Evolutionary conservation across 2,329 filamentous ascomycete species (phyloP), one percentile per base, ranked within the genome.

Genomic region (Neopestalotiopsis sp.): DNA sequence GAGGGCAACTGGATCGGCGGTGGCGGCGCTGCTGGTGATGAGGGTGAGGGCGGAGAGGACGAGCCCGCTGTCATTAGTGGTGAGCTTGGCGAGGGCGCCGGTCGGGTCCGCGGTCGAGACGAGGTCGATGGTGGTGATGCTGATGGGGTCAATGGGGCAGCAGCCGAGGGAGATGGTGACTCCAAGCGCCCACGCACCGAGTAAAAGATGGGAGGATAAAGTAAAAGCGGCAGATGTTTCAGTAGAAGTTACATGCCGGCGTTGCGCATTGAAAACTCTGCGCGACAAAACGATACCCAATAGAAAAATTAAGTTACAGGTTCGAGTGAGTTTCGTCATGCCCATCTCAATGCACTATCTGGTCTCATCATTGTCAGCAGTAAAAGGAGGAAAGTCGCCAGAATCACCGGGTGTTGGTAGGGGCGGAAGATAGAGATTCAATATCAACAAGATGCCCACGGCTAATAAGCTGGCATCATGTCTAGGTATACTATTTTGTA

Each of bases 1-100:
- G 87, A 94, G 9, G 94, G 94, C 2, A 94, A 95, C 76, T 95
- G 92, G 88, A 91, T 92, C 71, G 88, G 83, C 6, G 81, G 77
- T 9, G 84, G 74, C 56, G 84, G 77, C 69, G 56, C 42, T 17
- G 71, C 24, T 28, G 24, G 24, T 3, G 24, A 28, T 28, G 24
- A 28, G 3, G 24, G 24, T 28, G 87, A 94, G 9, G 94, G 94
- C 2, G 94, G 95, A 76, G 95, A 92, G 88, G 91, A 92, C 71
- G 88, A 83, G 6, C 81, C 76, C 9, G 84, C 74, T 52, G 84
- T 77, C 69, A n/a, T 73, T 2, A 81, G 81, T 32, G 88, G 84
- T 60, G 85, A 84, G 67, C 82, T 91, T 24, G 91, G 91, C 59
- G 90, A 90, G 68, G 90, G 91, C 9, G 90, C 89, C 1, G 90